Conservation (phyloP, 257 asterid genomes). For the Paraleonurus japonicus region DNA sequence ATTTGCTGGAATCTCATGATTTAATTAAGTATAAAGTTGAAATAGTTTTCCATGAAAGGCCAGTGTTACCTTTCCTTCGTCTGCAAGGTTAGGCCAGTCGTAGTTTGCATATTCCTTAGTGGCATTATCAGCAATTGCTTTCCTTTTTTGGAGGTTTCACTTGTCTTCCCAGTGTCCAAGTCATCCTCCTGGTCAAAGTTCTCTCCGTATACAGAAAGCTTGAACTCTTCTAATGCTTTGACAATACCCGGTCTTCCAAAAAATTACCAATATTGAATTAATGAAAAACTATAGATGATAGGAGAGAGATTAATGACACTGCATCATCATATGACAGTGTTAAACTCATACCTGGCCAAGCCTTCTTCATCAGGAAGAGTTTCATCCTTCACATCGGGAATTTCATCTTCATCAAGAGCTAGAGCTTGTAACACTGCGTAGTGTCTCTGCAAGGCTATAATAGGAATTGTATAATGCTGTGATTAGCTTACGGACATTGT, state of each 20-base stretch:
- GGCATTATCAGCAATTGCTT: conserved; percentile 68
- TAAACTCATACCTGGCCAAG: conserved; percentile 59
- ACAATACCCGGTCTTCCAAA: conserved; percentile 73
- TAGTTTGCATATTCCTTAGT: conserved; percentile 53
- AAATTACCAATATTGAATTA: neutral
- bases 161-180: conserved; percentile 39
- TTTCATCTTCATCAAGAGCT: conserved; percentile 93
- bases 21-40: neutral
- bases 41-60: neutral
- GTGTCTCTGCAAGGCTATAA: conserved; percentile 92
- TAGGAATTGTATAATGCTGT: conserved; percentile 5
- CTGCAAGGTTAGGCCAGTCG: conserved; percentile 88
- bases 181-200: conserved; percentile 57
- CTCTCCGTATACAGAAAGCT: conserved; percentile 78
- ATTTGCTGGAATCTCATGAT: neutral
- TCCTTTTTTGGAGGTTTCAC: conserved; percentile 65
- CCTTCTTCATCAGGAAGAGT: conserved; percentile 99
- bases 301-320: conserved; percentile 1
- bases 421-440: conserved; percentile 93
- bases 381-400: conserved; percentile 91
- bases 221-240: conserved; percentile 84
- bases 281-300: neutral
- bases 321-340: neutral
- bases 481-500: conserved; percentile 13
- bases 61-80: conserved; percentile 73